Evolutionary conservation across 176 grass and related monocot species (phyloP), one percentile per base, ranked within the genome.

Genomic region (Pontederia crassipes): DNA sequence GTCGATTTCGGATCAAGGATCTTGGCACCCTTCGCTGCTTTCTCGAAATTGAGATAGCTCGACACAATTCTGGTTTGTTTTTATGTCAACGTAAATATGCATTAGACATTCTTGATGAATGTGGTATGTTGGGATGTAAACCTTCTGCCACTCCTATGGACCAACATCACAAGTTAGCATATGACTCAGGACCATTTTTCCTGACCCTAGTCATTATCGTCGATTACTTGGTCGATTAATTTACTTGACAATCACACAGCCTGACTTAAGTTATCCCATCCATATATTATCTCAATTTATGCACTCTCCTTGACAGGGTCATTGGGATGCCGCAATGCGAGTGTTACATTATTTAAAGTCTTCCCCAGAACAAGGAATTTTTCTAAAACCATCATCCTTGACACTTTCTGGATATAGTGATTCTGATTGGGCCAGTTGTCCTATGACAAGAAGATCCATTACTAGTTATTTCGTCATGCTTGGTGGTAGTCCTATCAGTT

Each of bases 211-310:
- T 3, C 10, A 0, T 4, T 61, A 61, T 61, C 28, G 27, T 26
- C 4, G 58, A 15, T 11, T 61, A 11, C 7, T 61, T 2, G 58
- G 58, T 12, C 27, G 58, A 12, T 11, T 61, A 12, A 61, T 61
- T 4, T 61, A 61, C 8, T 61, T 61, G 11, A 61, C 10, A 5
- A 61, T 61, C 10, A 61, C 58, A 0, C 24, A 0, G 7, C 58
- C 28, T 11, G 26, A 61, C 11, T 24, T 61, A 12, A 13, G 10
- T 13, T 61, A 61, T 45, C 11, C 2, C 2, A 28, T 61, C 14
- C 58, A 61, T 15, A 61, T 40, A 40, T 61, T 61, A 11, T 12
- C 11, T 61, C 27, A 61, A 14, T 61, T 61, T 15, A 61, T 61
- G 58, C 26, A 61, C 2, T 35, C 27, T 3, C 27, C 58, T 5